Conservation (phyloP, 2,329 filamentous ascomycete genomes). For the Cladosporium sp. region DNA sequence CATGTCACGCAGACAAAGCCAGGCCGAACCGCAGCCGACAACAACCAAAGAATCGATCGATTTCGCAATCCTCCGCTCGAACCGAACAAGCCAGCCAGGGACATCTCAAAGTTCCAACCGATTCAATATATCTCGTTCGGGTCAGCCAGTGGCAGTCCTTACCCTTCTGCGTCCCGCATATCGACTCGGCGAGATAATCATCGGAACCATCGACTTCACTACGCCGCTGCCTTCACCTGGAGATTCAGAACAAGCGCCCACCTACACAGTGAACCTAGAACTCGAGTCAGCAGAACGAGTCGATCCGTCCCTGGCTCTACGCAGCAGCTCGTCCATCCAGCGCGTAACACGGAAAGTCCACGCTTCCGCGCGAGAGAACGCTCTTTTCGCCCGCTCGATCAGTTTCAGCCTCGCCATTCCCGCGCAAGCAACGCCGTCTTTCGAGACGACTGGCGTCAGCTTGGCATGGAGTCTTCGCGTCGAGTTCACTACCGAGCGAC, state of each 20-base stretch:
- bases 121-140: conserved; percentile 91
- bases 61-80: conserved; percentile 75
- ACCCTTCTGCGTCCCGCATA: conserved; percentile 86
- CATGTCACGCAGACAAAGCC: conserved; percentile 39
- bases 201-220: conserved; percentile 78
- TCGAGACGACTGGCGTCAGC: conserved; percentile 82
- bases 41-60: conserved; percentile 84
- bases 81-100: conserved; percentile 55
- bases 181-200: conserved; percentile 81
- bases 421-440: conserved; percentile 77
- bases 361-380: conserved; percentile 73
- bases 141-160: conserved; percentile 85
- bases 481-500: conserved; percentile 72
- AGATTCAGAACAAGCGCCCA: conserved; percentile 52
- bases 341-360: conserved; percentile 81
- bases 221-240: conserved; percentile 21
- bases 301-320: conserved; percentile 72
- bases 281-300: conserved; percentile 86
- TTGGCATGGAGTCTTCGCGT: conserved; percentile 86
- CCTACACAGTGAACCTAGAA: conserved; percentile 78
- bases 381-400: conserved; percentile 73
- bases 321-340: conserved; percentile 80
- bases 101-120: conserved; percentile 76
- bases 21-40: conserved; percentile 44
- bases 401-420: conserved; percentile 84